Evolutionary conservation across 73 alveolate genomes (phyloP).

Genomic region (Paramecium sonneborni): DNA sequence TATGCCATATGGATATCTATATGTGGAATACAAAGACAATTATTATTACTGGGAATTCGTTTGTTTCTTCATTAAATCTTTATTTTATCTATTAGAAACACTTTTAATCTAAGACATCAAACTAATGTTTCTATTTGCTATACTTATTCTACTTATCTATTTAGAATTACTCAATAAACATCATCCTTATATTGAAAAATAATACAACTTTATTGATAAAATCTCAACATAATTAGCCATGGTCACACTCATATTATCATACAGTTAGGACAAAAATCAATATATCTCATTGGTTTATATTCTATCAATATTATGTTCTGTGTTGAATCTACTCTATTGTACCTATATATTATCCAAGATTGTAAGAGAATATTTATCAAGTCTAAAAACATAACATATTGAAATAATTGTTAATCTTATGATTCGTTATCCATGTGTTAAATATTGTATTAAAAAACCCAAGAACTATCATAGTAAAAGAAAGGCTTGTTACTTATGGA

Average conservation of each 20-base stretch:
- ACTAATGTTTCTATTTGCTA: not conserved
- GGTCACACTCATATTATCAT: not conserved
- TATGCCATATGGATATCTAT: conserved; percentile 4
- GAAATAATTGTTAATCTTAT: not conserved
- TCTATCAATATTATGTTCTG: not conserved
- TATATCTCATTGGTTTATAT: not conserved
- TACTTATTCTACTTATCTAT: not conserved
- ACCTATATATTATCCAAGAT: not conserved
- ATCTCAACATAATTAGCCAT: not conserved
- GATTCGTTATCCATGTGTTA: not conserved
- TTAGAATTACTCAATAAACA: not conserved
- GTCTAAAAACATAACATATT: not conserved
- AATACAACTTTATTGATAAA: not conserved
- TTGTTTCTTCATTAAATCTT: not conserved
- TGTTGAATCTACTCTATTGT: not conserved
- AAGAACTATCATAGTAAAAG: not conserved
- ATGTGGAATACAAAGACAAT: not conserved
- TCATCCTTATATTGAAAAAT: conserved; percentile 4
- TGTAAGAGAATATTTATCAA: not conserved
- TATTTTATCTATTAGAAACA: not conserved
- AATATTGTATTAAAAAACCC: not conserved
- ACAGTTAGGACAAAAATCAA: not conserved
- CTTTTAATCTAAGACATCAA: not conserved
- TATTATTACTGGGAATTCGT: conserved; percentile 36
- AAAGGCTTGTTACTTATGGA: not conserved